Conservation (phyloP, 2,329 filamentous ascomycete species). For the Cladophialophora immunda region DNA sequence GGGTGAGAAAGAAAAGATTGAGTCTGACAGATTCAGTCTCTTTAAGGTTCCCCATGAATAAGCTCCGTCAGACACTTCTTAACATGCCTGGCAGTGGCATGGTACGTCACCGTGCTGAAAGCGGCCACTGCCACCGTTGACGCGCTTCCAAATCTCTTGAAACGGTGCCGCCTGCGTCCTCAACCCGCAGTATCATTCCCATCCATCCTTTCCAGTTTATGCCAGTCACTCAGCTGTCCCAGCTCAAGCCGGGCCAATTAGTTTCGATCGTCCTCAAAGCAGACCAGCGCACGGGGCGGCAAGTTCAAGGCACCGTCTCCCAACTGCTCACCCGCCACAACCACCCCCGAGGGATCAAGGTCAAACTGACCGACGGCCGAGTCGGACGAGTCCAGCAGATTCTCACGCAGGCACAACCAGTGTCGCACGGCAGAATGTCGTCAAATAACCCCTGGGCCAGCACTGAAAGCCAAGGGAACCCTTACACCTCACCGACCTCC, state of each 20-base stretch:
- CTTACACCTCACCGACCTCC: constrained; percentile 17
- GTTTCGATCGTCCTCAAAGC: constrained; percentile 80
- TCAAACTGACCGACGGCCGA: constrained; percentile 74
- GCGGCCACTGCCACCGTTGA: neutral
- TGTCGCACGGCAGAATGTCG: constrained; percentile 25
- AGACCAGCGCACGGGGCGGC: constrained; percentile 77
- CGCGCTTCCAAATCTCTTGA: constrained; percentile 12
- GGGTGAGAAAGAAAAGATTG: neutral
- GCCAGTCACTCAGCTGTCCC: constrained; percentile 37
- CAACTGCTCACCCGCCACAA: constrained; percentile 76
- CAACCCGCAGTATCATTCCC: neutral
- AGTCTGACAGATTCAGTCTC: neutral
- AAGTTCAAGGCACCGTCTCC: constrained; percentile 72
- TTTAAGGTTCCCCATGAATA: no score
- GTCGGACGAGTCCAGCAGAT: constrained; percentile 74
- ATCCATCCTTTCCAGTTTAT: constrained; percentile 27
- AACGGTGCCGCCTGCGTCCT: constrained; percentile 24
- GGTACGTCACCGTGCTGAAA: constrained; percentile 1
- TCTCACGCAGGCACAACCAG: constrained; percentile 14
- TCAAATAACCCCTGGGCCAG: constrained; percentile 38
- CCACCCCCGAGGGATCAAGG: constrained; percentile 81
- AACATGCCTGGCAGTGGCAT: neutral
- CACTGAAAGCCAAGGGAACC: constrained; percentile 27
- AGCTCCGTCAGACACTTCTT: neutral
- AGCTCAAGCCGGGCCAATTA: constrained; percentile 60